phyloP scores from a whole-genome alignment of 257 asterid genomes.

The Plantago major region DNA sequence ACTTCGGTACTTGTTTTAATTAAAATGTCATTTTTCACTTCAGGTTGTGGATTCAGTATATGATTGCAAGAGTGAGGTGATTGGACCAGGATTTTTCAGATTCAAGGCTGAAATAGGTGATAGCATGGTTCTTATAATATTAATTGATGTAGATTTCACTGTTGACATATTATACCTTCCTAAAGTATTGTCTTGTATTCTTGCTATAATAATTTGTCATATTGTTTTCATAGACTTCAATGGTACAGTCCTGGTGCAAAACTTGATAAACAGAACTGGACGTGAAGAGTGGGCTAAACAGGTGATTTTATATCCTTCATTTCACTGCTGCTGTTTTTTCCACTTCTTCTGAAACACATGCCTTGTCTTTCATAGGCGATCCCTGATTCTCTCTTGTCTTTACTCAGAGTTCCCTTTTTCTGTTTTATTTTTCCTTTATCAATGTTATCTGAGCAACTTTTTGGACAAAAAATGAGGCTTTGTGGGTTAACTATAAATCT shows the following conservation, averaged over 20 bases:
- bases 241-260: conserved; percentile 90
- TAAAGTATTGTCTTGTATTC: neutral
- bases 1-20: conserved; percentile 20
- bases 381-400: too few species aligned
- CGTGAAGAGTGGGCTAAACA: conserved; percentile 94
- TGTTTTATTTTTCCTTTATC: too few species aligned
- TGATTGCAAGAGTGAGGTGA: conserved; percentile 99
- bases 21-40: conserved; percentile 12
- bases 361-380: neutral
- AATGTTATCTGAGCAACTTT: too few species aligned
- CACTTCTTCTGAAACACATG: neutral
- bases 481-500: too few species aligned
- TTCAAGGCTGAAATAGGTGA: conserved; percentile 99
- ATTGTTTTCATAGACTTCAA: conserved; percentile 66
- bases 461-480: too few species aligned
- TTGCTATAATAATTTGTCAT: conserved; percentile 13
- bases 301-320: conserved; percentile 33
- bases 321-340: conserved; percentile 2
- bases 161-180: conserved; percentile 16
- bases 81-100: conserved; percentile 97
- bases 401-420: too few species aligned
- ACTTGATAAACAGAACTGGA: conserved; percentile 77
- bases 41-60: conserved; percentile 91
- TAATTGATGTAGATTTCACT: conserved; percentile 8
- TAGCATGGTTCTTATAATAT: conserved; percentile 8